Evolutionary conservation across 495 filamentous ascomycete genomes (phyloP), one percentile per base, ranked within the genome.

Genomic region (Clavariopsis aquatica): DNA sequence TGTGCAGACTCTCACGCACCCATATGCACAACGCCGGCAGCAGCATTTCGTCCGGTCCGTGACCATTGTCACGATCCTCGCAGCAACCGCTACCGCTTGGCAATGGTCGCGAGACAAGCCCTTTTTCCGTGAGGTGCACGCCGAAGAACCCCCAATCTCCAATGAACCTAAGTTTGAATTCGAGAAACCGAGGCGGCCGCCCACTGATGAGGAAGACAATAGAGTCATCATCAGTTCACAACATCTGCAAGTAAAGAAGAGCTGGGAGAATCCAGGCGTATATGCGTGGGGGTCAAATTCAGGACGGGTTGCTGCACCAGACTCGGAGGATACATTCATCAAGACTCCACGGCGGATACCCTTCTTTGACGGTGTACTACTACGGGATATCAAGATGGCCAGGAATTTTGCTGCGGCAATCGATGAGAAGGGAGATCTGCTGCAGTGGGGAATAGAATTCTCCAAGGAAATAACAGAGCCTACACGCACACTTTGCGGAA

Each of bases 221-320:
- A 78, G 89, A 61, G 89, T 93, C 59, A 68, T 87, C 29, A 83
- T 93, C 20, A 88, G 88, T 69, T 86, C 85, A 10, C 85, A 92
- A 69, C 90, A 93, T 73, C 78, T 92, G 19, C 90, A 96, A 76
- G 89, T 93, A 41, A 92, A 91, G 79, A 86, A 83, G 70, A 95
- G 90, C 72, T 87, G 89, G 84, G 91, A 92, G 75, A 87, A 89
- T 57, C 93, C 94, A 2, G 94, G 90, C 0, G 88, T 97, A 1
- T 96, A 96, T 77, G 85, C 87, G 27, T 98, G 94, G 93, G 94
- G 94, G 17, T 89, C 88, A 1, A 98, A 98, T 71, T 81, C 78
- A n/a, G 90, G 93, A 41, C 79, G 81, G 57, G 93, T 97, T 2
- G 90, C 87, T 27, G 93, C 91, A 27, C 92, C 93, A 1, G 89